Percentiles rank a stretch among this genome's conserved stretches.
Evolutionary conservation across 2,329 filamentous ascomycete species (phyloP).

Genomic region (Pseudocercospora musae): DNA sequence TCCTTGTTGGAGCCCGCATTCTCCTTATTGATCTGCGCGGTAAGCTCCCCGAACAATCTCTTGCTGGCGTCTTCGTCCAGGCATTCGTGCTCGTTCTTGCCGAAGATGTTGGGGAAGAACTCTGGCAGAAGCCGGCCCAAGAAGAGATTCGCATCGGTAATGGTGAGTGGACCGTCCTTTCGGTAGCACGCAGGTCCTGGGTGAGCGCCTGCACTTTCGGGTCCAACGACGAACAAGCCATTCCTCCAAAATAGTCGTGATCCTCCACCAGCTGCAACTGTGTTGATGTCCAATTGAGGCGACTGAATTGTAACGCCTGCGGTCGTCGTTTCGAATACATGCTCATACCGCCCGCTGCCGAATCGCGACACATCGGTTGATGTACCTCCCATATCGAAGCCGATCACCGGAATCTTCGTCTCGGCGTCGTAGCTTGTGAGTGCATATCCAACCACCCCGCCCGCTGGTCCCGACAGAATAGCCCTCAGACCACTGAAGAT

Average conservation of each 20-base stretch:
- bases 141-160: constrained; percentile 90
- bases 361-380: constrained; percentile 89
- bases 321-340: constrained; percentile 91
- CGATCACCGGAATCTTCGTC: constrained; percentile 82
- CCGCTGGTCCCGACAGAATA: constrained; percentile 86
- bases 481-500: constrained; percentile 81
- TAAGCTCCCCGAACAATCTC: constrained; percentile 70
- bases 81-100: constrained; percentile 78
- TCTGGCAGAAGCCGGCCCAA: constrained; percentile 80
- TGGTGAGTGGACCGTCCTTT: constrained; percentile 82
- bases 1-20: constrained; percentile 57
- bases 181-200: constrained; percentile 89
- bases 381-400: constrained; percentile 94
- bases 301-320: constrained; percentile 93
- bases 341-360: constrained; percentile 74
- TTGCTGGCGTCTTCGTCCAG: constrained; percentile 74
- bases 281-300: constrained; percentile 91
- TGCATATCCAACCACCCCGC: constrained; percentile 88
- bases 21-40: constrained; percentile 74
- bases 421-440: constrained; percentile 83
- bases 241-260: constrained; percentile 84
- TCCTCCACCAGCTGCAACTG: constrained; percentile 85
- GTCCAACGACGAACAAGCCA: constrained; percentile 84
- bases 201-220: constrained; percentile 83
- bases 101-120: constrained; percentile 95